A percentile compares a stretch with the other conserved stretches of the same genome.
Evolutionary conservation across 2,329 filamentous ascomycete species (phyloP).

Genomic region (Colletotrichum spinosum): DNA sequence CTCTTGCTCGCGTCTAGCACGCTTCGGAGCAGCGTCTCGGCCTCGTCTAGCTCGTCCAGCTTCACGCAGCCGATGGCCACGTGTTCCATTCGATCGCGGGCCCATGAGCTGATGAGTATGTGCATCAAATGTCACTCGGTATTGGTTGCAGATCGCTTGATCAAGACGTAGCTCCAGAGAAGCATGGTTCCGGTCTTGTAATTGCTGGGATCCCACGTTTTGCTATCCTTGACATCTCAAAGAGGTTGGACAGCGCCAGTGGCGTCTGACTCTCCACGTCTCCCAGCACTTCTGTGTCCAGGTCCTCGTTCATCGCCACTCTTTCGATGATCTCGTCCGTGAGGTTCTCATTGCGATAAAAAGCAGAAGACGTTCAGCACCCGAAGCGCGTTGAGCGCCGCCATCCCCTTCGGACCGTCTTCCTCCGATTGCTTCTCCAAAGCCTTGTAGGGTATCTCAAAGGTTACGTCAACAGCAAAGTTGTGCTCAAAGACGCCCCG

Average conservation of each 20-base stretch:
- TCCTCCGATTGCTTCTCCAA: conserved; percentile 21
- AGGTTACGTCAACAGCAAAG: conserved; percentile 40
- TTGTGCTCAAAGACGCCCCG: conserved; percentile 31
- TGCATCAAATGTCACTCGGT: conserved; percentile 39
- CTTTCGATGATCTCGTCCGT: conserved; percentile 34
- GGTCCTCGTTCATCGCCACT: conserved; percentile 21
- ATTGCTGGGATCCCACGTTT: conserved; percentile 11
- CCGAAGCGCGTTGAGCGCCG: conserved; percentile 40
- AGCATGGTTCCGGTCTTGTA: conserved; percentile 11
- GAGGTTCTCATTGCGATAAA: conserved; percentile 44
- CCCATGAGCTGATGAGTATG: conserved; percentile 42
- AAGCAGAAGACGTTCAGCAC: conserved; percentile 43
- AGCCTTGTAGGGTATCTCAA: conserved; percentile 43
- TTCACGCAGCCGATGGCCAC: no score
- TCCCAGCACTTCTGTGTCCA: not conserved
- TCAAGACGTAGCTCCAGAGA: conserved; percentile 39
- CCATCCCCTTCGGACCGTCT: not conserved
- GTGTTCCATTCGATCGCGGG: conserved; percentile 34
- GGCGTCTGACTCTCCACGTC: not conserved
- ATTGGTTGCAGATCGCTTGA: conserved; percentile 28
- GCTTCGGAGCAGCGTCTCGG: no score
- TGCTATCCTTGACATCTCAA: conserved; percentile 8
- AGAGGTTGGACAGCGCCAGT: not conserved
- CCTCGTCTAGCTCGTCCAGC: no score
- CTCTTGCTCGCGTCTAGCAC: not conserved